phyloP scores from a whole-genome alignment of 495 filamentous ascomycete species.

The Tuber calosporum region DNA sequence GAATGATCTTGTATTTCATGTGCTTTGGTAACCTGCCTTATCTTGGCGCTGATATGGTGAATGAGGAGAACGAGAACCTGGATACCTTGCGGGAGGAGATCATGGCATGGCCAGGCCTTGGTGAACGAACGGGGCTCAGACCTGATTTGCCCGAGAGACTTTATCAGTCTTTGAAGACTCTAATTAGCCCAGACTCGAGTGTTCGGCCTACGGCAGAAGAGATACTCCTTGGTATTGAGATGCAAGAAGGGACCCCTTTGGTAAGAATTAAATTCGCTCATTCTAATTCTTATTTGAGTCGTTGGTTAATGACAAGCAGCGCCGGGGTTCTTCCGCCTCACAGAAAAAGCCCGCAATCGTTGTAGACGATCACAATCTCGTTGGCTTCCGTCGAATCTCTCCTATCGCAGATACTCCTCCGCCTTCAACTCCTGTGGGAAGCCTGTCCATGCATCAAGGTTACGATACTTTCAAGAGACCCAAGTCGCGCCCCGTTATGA shows the following conservation, averaged over 20 bases:
- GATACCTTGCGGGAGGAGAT: conserved; percentile 83
- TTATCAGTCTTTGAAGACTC: conserved; percentile 70
- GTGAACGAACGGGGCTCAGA: conserved; percentile 62
- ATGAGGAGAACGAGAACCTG: conserved; percentile 92
- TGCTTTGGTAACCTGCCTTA: conserved; percentile 91
- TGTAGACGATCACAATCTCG: conserved; percentile 49
- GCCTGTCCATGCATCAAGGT: conserved; percentile 34
- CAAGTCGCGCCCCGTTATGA: conserved; percentile 16
- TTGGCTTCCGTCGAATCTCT: conserved; percentile 55
- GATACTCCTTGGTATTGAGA: conserved; percentile 68
- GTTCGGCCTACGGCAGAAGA: conserved; percentile 79
- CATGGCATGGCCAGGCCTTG: conserved; percentile 74
- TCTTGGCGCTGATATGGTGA: conserved; percentile 64
- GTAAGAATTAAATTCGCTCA: conserved; percentile 41
- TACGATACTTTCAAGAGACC: conserved; percentile 40
- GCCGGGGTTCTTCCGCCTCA: conserved; percentile 32
- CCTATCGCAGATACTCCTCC: conserved; percentile 51
- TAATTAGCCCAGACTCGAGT: conserved; percentile 69
- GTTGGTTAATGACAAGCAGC: conserved; percentile 45
- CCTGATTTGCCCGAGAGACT: conserved; percentile 80
- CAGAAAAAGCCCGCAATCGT: conserved; percentile 26
- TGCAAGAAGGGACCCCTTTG: conserved; percentile 52
- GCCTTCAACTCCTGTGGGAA: conserved; percentile 38
- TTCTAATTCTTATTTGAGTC: conserved; percentile 42
- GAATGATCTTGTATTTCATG: conserved; percentile 97